phyloP scores from a whole-genome alignment of 2,329 filamentous ascomycete genomes.

The Botrytis porri region DNA sequence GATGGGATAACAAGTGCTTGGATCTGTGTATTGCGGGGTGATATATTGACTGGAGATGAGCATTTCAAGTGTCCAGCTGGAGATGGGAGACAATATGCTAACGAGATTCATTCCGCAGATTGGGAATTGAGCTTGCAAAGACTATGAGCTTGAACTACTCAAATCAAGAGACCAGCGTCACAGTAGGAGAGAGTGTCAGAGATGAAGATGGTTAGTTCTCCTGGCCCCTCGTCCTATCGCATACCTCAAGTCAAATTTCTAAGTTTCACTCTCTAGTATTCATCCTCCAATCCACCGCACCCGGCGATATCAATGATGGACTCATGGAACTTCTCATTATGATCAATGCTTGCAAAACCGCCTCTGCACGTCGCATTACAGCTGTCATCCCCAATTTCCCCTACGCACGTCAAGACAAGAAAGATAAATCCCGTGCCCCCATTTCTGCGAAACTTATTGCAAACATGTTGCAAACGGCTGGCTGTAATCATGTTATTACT shows the following conservation, averaged over 20 bases:
- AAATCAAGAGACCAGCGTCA: slow-evolving; percentile 85
- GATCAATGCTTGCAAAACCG: slow-evolving; percentile 90
- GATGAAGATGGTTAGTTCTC: slow-evolving; percentile 75
- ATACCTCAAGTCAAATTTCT: not conserved
- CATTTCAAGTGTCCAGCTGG: not conserved
- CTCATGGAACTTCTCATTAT: slow-evolving; percentile 98
- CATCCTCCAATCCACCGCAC: slow-evolving; percentile 91
- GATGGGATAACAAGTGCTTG: not conserved
- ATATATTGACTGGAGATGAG: not conserved
- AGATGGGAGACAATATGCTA: slow-evolving; percentile 8
- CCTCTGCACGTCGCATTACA: slow-evolving; percentile 85
- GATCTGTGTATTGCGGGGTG: not conserved
- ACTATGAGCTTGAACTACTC: slow-evolving; percentile 81
- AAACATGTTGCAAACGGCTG: slow-evolving; percentile 95
- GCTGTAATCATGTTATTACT: slow-evolving; percentile 89
- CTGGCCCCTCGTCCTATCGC: not conserved
- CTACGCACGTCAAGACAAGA: slow-evolving; percentile 96
- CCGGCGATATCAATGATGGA: slow-evolving; percentile 95
- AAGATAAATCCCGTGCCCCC: slow-evolving; percentile 91
- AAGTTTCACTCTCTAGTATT: slow-evolving; percentile 60
- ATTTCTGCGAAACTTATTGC: slow-evolving; percentile 95
- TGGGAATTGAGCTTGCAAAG: slow-evolving; percentile 75
- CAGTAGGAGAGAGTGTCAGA: slow-evolving; percentile 91
- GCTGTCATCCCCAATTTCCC: slow-evolving; percentile 95
- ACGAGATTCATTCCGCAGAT: slow-evolving; percentile 45